phyloP scores from a whole-genome alignment of 1,284 basidiomycete species.

The Mycosarcoma mackinlayi region DNA sequence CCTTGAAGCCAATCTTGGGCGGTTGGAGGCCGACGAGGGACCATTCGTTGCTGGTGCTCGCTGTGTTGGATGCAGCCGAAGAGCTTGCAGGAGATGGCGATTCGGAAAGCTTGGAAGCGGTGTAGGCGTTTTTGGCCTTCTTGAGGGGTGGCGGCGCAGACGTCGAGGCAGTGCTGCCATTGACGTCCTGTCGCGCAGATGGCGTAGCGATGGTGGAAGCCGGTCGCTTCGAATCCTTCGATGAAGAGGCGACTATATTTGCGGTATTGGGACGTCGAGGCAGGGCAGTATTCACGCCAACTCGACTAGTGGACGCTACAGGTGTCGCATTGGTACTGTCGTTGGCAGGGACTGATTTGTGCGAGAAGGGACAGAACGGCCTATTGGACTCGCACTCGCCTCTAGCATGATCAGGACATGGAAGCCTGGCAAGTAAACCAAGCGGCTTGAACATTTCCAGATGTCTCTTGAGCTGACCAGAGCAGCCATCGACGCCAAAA shows the following conservation, averaged over 20 bases:
- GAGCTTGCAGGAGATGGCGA: conserved; percentile 5
- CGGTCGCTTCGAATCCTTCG: conserved; percentile 14
- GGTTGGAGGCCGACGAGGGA: conserved; percentile 34
- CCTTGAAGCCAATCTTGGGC: conserved; percentile 42
- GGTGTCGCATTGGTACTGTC: conserved; percentile 2
- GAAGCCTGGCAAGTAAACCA: conserved; percentile 49
- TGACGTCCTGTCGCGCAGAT: not conserved
- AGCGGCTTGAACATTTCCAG: conserved; percentile 53
- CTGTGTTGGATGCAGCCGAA: not conserved
- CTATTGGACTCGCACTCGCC: conserved; percentile 47
- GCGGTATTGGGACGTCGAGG: not conserved
- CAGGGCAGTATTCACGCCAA: conserved; percentile 1
- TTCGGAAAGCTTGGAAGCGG: conserved; percentile 13
- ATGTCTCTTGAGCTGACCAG: not conserved
- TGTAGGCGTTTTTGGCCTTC: conserved; percentile 47
- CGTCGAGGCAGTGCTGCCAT: conserved; percentile 4
- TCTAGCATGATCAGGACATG: conserved; percentile 53
- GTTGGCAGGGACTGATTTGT: conserved; percentile 16
- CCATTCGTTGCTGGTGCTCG: conserved; percentile 30
- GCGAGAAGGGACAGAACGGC: conserved; percentile 51
- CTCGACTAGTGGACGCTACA: conserved; percentile 19
- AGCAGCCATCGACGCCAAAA: not conserved
- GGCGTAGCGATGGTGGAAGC: conserved; percentile 7
- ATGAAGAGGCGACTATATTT: not conserved
- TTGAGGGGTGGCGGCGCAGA: conserved; percentile 31